Base-by-base conservation (phyloP, 2,329 filamentous ascomycete genomes). In the Dothistroma septosporum region DNA sequence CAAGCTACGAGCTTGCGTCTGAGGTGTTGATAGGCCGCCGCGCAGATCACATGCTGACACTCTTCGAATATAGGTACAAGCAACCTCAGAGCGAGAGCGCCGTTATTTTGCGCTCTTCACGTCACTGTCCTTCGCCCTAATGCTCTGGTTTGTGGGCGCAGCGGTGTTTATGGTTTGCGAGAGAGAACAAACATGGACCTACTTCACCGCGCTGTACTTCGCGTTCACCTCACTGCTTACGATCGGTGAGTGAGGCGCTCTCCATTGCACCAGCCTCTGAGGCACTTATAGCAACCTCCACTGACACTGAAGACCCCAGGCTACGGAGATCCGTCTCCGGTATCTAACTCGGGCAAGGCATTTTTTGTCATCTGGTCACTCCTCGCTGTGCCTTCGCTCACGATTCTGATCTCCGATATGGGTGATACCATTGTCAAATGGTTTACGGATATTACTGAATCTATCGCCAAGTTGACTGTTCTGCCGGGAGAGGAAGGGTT, bases 291-390 rank as follows among this genome's bases (percentile, higher is more conserved):
- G 9, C 47, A 21, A 8, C 5, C 47, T 12, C 16, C 14, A 24
- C 46, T 48, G 22, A 48, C 46, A 24, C 19, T 8, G 11, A 21
- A 7, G n/a, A 12, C 12, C 28, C 9, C 28, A 28, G 82, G 82
- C 1, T 85, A 84, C 63, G 82, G 82, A 31, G 81, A 84, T 63
- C 73, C 77, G 22, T 71, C 73, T 1, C 79, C 78, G 0, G 70
- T 73, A 14, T 79, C 76, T 55, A 83, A 83, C 63, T 76, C 79
- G 12, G 80, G 80, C 9, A 82, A 79, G 65, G 76, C 80, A 1
- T 84, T 84, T 65, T 84, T 84, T 66, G 80, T 85, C 1, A 78
- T 84, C 61, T 85, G 82, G 82, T 80, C 79, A 14, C 69, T 84
- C 5, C 72, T 84, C 9, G 82, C 82, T 0, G 77, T 84, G 0